These are phyloP conservation scores for Albugo candida DNA, from an alignment of 352 stramenopile genomes.

Conservation along the genomic window DNA sequence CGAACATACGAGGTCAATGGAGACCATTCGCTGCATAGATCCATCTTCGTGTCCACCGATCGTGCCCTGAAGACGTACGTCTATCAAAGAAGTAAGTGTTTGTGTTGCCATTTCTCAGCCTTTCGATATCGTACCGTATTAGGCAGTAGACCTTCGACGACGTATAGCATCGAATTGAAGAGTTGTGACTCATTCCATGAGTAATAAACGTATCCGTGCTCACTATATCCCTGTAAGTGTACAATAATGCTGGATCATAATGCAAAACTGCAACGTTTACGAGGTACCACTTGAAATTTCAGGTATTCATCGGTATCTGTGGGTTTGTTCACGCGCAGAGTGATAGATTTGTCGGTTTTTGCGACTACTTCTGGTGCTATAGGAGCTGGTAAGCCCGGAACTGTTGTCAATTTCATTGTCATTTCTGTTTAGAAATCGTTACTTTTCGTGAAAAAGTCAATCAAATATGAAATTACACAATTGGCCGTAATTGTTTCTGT, in stretches of 20 bases:
- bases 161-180: conserved; percentile 15
- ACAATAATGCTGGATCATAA: background rate
- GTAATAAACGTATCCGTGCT: conserved; percentile 78
- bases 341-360: conserved; percentile 63
- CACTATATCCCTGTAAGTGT: conserved; percentile 31
- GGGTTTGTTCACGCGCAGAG: conserved; percentile 23
- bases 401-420: conserved; percentile 22
- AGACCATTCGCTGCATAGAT: conserved; percentile 64
- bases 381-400: conserved; percentile 40
- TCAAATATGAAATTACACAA: no score
- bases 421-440: background rate
- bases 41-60: conserved; percentile 32
- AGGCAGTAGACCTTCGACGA: conserved; percentile 43
- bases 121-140: conserved; percentile 23
- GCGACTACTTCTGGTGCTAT: conserved; percentile 32
- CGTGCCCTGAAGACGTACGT: conserved; percentile 68
- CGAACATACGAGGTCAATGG: conserved; percentile 38
- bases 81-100: conserved; percentile 8
- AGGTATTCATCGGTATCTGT: conserved; percentile 20
- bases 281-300: conserved; percentile 29
- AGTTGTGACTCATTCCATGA: conserved; percentile 60
- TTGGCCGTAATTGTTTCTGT: no score
- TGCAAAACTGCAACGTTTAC: background rate
- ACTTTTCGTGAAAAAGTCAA: no score
- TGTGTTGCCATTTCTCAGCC: no score